These are phyloP conservation scores for Echeveria elegans DNA, from an alignment of 164 flowering plant genomes.

Conservation along the genomic window DNA sequence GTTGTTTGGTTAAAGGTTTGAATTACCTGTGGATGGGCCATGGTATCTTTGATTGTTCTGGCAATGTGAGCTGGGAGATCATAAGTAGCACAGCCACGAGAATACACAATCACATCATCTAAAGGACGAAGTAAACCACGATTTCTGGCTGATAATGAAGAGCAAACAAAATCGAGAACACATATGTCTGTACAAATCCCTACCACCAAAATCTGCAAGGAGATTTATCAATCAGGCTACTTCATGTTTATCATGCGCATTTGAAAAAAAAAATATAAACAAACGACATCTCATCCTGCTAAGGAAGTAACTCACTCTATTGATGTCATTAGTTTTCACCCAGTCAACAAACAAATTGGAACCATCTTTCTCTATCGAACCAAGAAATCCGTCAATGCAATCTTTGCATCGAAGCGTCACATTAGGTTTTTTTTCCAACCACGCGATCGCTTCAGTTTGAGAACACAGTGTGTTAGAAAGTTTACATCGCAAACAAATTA, in stretches of 20 bases:
- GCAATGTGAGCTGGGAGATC: constrained; percentile 67
- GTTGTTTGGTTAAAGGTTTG: neutral
- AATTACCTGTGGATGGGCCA: constrained; percentile 86
- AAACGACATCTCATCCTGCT: neutral
- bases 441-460: constrained; percentile 20
- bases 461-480: neutral
- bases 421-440: constrained; percentile 35
- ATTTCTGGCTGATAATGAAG: constrained; percentile 73
- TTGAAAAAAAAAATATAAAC: too few relatives aligned
- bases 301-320: constrained; percentile 18
- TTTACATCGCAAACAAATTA: neutral
- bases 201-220: constrained; percentile 64
- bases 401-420: constrained; percentile 40
- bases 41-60: constrained; percentile 30
- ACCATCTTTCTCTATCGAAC: constrained; percentile 34
- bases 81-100: constrained; percentile 82
- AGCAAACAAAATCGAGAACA: constrained; percentile 73
- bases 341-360: constrained; percentile 35
- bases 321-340: constrained; percentile 31
- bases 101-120: constrained; percentile 70
- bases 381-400: constrained; percentile 37
- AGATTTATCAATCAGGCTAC: neutral
- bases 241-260: neutral
- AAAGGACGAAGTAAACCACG: constrained; percentile 60
- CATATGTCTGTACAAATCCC: constrained; percentile 96